These are phyloP conservation scores for Endoconidiophora laricicola DNA, from an alignment of 2,329 filamentous ascomycete species.

Conservation along the genomic window DNA sequence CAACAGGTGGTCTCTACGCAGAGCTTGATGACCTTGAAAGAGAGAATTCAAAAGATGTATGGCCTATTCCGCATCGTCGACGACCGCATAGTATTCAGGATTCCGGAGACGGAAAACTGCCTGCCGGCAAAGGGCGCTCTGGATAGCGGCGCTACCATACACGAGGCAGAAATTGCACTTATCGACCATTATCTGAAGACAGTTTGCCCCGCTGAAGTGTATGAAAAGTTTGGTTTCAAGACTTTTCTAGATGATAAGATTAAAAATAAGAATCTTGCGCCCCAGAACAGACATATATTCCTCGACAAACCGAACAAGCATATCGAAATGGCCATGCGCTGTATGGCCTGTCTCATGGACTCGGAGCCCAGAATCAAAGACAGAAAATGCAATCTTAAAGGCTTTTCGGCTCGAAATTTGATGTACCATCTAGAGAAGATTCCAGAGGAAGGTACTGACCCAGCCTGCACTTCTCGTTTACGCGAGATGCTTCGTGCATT, in stretches of 20 bases:
- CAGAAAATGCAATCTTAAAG: no score
- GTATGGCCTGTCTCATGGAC: neutral
- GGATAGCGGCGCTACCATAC: neutral
- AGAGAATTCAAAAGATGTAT: conserved; percentile 1
- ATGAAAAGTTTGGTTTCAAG: conserved; percentile 20
- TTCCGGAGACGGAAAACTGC: neutral
- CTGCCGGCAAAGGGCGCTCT: neutral
- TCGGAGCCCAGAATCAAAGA: no score
- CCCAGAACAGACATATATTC: conserved; percentile 19
- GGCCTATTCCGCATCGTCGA: neutral
- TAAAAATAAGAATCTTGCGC: conserved; percentile 2
- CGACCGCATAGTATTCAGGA: neutral
- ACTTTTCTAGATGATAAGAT: conserved; percentile 20
- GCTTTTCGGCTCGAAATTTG: no score
- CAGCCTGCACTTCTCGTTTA: no score
- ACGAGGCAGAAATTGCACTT: conserved; percentile 19
- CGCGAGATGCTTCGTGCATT: no score
- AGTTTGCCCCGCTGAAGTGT: conserved; percentile 21
- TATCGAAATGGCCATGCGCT: conserved; percentile 18
- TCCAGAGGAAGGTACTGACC: no score
- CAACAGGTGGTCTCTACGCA: neutral
- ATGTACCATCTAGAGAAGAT: no score
- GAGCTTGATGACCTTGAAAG: conserved; percentile 1
- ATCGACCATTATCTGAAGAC: conserved; percentile 20
- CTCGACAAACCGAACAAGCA: conserved; percentile 20